Base-by-base conservation (phyloP, 805 yeast species). In the Kuraishia floccosa region DNA sequence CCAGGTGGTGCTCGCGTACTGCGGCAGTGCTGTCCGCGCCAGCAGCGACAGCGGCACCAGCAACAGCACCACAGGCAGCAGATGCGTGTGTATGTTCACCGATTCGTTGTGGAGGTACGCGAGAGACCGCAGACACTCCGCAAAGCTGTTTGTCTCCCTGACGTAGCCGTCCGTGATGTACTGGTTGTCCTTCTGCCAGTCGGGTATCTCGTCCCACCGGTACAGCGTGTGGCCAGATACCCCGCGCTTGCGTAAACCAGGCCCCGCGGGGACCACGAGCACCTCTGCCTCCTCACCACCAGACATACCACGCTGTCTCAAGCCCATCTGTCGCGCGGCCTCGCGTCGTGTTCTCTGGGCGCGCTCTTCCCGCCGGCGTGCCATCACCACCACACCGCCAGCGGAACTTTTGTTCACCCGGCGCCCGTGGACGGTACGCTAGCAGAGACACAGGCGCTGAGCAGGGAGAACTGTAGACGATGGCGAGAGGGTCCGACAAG, bases 101-200 rank as follows among this genome's bases (percentile, higher is more conserved):
- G 74, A 46, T 40, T 71, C 78, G 38, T 71, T 71, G 41, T 71
- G 73, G 4, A 68, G 32, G 33, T 65, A 69, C 6, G 54, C 37
- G 12, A 71, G 45, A 0, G 75, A 63, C 15, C 44, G 37, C 5
- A 63, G 41, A 35, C 73, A 64, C 28, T 46, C 48, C 23, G 33
- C 35, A 24, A 52, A 53, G 17, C 70, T 63, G 8, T 47, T 39
- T 1, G 76, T 69, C 35, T 60, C 68, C 34, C 44, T 50, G 17
- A 71, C 73, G 39, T 71, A 71, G 0, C 75, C 74, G 0, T 66
- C 52, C 11, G 54, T 41, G 11, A 71, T 70, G 36, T 42, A 70
- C 38, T 68, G 71, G 38, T 71, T 71, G 37, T 71, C 78, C 40
- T 65, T 58, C 39, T 70, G 77, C 78, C 78, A 71, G 9, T 46